Conservation (phyloP, 148 eudicot genomes). For the Arbutus unedo region DNA sequence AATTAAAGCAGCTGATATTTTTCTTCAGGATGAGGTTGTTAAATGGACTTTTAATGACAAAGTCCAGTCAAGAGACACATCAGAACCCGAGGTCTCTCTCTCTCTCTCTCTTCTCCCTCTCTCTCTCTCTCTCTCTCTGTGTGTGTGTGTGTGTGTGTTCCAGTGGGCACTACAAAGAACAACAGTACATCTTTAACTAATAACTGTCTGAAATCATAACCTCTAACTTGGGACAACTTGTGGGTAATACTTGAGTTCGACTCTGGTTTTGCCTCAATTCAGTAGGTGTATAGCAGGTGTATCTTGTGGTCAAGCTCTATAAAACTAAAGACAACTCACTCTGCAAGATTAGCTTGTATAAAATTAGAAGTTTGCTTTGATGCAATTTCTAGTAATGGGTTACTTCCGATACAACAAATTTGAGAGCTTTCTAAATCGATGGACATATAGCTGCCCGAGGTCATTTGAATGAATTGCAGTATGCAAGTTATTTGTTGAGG, state of each 20-base stretch:
- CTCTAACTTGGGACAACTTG: not conserved
- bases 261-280: not conserved
- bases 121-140: not conserved
- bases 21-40: conserved; percentile 56
- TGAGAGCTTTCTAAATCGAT: not conserved
- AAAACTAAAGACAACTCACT: not conserved
- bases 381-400: not conserved
- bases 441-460: not conserved
- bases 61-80: conserved; percentile 21
- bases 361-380: not conserved
- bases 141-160: not conserved
- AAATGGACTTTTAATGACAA: conserved; percentile 32
- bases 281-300: not conserved
- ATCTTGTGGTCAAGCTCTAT: conserved; percentile 2
- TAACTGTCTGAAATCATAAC: not conserved
- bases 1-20: conserved; percentile 66
- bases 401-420: not conserved
- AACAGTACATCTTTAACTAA: not conserved
- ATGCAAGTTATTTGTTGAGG: not conserved
- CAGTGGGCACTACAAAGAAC: not conserved
- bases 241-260: not conserved
- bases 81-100: conserved; percentile 44
- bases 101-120: not conserved
- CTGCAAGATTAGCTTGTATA: not conserved
- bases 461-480: not conserved